Percentiles rank a stretch among this genome's conserved stretches.
phyloP scores from a whole-genome alignment of 306 rosid genomes.

The Inga laurina region DNA sequence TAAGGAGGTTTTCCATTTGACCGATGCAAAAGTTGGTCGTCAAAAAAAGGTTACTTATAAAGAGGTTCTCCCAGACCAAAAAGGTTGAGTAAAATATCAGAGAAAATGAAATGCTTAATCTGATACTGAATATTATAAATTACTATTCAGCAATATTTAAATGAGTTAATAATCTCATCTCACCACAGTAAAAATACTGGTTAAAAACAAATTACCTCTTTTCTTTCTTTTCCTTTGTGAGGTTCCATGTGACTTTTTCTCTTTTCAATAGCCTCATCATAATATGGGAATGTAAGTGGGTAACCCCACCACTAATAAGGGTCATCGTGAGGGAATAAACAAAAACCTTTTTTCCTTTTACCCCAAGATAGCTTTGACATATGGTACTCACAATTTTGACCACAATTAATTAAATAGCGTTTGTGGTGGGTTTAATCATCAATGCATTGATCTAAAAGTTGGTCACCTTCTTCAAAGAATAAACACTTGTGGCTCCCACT shows the following conservation, averaged over 20 bases:
- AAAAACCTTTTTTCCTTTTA: conserved; percentile 31
- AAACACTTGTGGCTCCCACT: conserved; percentile 39
- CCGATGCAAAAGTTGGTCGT: neutral
- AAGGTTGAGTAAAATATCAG: neutral
- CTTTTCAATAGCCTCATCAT: conserved; percentile 36
- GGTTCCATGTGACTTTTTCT: conserved; percentile 13
- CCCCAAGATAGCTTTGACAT: conserved; percentile 38
- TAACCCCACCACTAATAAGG: conserved; percentile 65
- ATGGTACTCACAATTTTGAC: conserved; percentile 44
- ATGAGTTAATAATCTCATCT: neutral
- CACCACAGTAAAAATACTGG: neutral
- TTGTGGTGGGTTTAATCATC: conserved; percentile 50
- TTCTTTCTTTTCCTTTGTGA: neutral
- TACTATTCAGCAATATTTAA: neutral
- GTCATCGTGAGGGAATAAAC: conserved; percentile 41
- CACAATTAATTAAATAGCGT: conserved; percentile 23
- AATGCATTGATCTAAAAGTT: conserved; percentile 44
- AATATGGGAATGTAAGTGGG: conserved; percentile 52
- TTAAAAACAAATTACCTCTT: neutral
- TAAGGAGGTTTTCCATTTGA: neutral
- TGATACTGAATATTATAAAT: neutral
- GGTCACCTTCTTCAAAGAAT: conserved; percentile 33
- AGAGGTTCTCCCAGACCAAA: neutral
- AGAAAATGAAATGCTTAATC: neutral
- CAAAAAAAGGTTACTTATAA: neutral